Base-by-base conservation (phyloP, 768 basidiomycete species). In the Podaxis sp. region DNA sequence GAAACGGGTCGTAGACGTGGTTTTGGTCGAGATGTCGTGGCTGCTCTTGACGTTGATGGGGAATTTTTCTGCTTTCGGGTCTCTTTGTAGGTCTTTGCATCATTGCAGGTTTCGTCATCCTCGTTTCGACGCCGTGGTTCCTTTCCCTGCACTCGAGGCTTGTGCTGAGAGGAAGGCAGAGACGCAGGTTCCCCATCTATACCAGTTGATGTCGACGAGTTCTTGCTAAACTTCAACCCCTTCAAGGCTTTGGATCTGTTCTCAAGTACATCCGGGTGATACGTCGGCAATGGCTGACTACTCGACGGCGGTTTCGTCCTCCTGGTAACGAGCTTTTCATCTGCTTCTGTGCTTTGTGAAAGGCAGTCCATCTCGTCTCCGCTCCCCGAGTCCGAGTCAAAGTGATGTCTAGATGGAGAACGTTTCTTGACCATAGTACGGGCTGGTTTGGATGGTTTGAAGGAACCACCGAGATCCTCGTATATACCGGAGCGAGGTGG, bases 211-310 rank as follows among this genome's bases (percentile, higher is more conserved):
- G 0, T 57, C 28, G 64, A 67, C 59, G 71, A 77, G 25, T 68
- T 78, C 66, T 67, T 80, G 13, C 62, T 76, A 63, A 77, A 79
- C 62, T 71, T 76, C 27, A 74, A 59, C 4, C 7, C 44, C 55
- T 71, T 70, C 3, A 59, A 25, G 5, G 50, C 56, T 13, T 50
- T 57, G 2, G 63, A 52, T 28, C 55, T 51, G 25, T 21, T 25
- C 4, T 35, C 44, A 27, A 61, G 32, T 10, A 48, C 36, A 37
- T 61, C 53, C 1, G 63, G 66, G 13, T 40, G 54, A 53, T 51
- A 70, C 37, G 52, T 16, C 61, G 62, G 50, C 64, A 51, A 25
- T 61, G 59, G 42, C 37, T 55, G 25, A 13, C 3, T 68, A 62
- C 27, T 61, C 7, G 4, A 1, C 4, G 42, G 16, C 51, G 47